phyloP scores from a whole-genome alignment of 495 filamentous ascomycete species.

The Tuber aestivum region DNA sequence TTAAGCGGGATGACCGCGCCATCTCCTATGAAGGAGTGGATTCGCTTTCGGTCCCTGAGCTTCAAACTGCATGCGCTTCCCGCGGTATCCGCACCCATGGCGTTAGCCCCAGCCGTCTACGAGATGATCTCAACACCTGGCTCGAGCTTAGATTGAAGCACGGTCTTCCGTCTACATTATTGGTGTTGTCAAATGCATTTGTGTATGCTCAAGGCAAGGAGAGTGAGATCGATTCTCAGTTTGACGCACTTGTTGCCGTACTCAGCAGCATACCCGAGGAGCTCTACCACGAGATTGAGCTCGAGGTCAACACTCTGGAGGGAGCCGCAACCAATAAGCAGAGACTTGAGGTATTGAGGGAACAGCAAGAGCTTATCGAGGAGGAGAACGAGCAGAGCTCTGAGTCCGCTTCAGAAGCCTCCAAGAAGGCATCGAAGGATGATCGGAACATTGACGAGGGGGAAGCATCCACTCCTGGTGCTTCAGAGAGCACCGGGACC shows the following conservation, averaged over 20 bases:
- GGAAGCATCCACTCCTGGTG: constrained; percentile 23
- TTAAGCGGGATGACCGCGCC: constrained; percentile 93
- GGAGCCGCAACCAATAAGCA: constrained; percentile 98
- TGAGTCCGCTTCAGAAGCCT: constrained; percentile 62
- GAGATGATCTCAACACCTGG: constrained; percentile 92
- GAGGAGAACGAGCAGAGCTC: constrained; percentile 83
- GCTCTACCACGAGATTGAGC: constrained; percentile 98
- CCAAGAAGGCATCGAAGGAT: constrained; percentile 52
- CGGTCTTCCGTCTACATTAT: constrained; percentile 85
- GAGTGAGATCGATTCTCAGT: constrained; percentile 79
- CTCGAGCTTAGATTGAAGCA: constrained; percentile 88
- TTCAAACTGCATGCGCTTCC: constrained; percentile 83
- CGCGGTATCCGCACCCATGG: constrained; percentile 90
- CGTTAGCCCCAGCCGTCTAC: constrained; percentile 74
- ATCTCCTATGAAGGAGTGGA: constrained; percentile 94
- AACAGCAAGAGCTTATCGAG: constrained; percentile 96
- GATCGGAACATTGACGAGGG: constrained; percentile 81
- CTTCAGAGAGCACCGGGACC: background rate
- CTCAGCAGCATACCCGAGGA: constrained; percentile 94
- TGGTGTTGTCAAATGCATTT: constrained; percentile 95
- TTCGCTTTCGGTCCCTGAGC: constrained; percentile 81
- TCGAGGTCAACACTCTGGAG: constrained; percentile 95
- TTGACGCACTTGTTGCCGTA: constrained; percentile 87
- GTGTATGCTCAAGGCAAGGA: constrained; percentile 85
- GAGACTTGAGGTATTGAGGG: constrained; percentile 95